Percentiles rank a stretch among this genome's conserved stretches.
These are phyloP conservation scores for Pleurotus giganteus DNA, from an alignment of 768 basidiomycete genomes.

Conservation along the genomic window DNA sequence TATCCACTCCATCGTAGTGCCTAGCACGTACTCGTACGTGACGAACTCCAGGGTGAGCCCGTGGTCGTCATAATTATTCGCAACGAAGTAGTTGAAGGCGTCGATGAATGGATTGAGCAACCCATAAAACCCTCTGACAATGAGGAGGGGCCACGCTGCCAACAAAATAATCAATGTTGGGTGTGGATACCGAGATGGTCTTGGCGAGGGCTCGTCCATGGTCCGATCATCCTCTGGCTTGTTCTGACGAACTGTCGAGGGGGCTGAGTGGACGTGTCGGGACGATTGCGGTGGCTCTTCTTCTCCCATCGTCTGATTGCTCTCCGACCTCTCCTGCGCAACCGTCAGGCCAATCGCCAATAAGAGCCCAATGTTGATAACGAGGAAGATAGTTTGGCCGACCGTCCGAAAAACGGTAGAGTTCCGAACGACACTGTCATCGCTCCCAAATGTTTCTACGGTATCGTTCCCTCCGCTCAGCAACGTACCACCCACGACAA, in stretches of 20 bases:
- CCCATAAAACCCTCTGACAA: conserved; percentile 31
- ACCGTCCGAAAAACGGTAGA: conserved; percentile 20
- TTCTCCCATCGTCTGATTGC: conserved; percentile 7
- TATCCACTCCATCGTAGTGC: conserved; percentile 25
- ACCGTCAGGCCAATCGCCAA: conserved; percentile 26
- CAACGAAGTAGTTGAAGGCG: conserved; percentile 24
- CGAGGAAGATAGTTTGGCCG: conserved; percentile 32
- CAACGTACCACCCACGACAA: conserved; percentile 30
- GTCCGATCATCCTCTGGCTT: not conserved
- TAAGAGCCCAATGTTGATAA: conserved; percentile 23
- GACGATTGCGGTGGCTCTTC: too few species aligned
- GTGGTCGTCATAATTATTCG: conserved; percentile 19
- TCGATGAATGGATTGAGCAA: conserved; percentile 23
- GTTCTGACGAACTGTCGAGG: too few species aligned
- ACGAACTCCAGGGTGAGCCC: conserved; percentile 22
- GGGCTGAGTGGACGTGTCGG: not conserved
- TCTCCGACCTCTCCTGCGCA: conserved; percentile 17
- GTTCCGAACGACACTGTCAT: conserved; percentile 11
- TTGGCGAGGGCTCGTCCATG: not conserved
- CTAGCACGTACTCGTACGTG: conserved; percentile 25
- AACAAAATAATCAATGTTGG: conserved; percentile 26
- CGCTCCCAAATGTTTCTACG: conserved; percentile 3
- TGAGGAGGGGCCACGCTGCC: conserved; percentile 29
- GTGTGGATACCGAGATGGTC: conserved; percentile 18
- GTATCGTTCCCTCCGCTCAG: conserved; percentile 22